These are phyloP conservation scores for Hypoxylon intermedium DNA, from an alignment of 495 filamentous ascomycete species.

Conservation along the genomic window DNA sequence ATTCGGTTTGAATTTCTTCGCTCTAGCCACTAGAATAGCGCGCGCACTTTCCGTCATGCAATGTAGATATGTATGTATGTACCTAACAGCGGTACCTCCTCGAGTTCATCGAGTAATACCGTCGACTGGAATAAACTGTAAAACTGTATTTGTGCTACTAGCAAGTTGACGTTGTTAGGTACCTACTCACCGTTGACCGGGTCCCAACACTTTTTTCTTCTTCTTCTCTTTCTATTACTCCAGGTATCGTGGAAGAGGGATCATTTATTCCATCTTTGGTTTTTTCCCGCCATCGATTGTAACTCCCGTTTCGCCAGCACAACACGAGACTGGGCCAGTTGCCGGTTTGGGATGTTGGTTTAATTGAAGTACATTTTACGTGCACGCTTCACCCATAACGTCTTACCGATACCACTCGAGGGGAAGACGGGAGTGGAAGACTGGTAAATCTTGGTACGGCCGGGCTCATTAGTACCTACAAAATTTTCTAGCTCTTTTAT, in stretches of 20 bases:
- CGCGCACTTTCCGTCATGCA: too few species aligned
- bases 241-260: background rate
- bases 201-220: conserved; percentile 33
- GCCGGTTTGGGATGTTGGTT: background rate
- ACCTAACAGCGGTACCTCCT: too few species aligned
- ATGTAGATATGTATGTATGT: too few species aligned
- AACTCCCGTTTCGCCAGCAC: background rate
- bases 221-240: background rate
- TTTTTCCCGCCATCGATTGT: conserved; percentile 13
- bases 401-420: conserved; percentile 13
- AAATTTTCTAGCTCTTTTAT: conserved; percentile 10
- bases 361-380: too few species aligned
- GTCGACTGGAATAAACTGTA: too few species aligned
- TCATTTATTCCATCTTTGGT: background rate
- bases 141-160: background rate
- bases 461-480: conserved; percentile 21
- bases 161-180: background rate
- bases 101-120: background rate
- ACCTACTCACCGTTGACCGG: conserved; percentile 13
- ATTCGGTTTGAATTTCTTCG: conserved; percentile 10
- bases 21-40: background rate
- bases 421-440: too few species aligned
- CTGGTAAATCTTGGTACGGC: conserved; percentile 24
- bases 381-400: background rate
- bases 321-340: conserved; percentile 5